Conservation (phyloP, 2,329 filamentous ascomycete species). For the Ophiostoma triangulosporum region DNA sequence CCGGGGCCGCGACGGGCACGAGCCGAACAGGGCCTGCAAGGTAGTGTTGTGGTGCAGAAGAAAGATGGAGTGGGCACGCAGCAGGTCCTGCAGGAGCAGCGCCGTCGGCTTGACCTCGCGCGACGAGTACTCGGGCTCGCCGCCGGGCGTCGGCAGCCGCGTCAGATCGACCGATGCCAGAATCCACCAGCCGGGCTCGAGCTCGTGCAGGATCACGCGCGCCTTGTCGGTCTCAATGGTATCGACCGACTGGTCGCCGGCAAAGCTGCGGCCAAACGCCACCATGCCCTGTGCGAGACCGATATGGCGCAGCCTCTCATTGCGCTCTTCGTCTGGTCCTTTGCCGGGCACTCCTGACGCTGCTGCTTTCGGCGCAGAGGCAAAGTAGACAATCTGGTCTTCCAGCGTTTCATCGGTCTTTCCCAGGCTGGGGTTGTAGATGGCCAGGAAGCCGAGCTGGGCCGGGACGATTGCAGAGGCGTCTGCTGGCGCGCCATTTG, state of each 20-base stretch:
- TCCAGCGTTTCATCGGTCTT: conserved; percentile 53
- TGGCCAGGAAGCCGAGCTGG: conserved; percentile 77
- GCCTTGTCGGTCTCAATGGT: conserved; percentile 84
- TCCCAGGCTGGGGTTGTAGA: conserved; percentile 66
- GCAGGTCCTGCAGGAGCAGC: conserved; percentile 65
- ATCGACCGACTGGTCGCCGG: conserved; percentile 61
- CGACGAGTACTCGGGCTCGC: conserved; percentile 63
- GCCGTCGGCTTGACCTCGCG: conserved; percentile 76
- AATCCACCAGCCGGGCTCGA: conserved; percentile 93
- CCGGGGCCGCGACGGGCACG: conserved; percentile 43
- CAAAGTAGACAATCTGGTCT: conserved; percentile 78
- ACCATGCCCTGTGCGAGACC: conserved; percentile 95
- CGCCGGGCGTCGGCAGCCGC: conserved; percentile 23
- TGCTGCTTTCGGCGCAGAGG: background rate
- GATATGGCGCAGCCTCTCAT: conserved; percentile 82
- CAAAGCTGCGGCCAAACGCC: conserved; percentile 80
- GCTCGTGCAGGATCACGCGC: conserved; percentile 69
- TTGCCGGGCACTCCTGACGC: background rate
- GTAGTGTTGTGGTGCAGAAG: conserved; percentile 74
- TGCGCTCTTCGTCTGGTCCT: conserved; percentile 48
- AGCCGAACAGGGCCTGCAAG: conserved; percentile 51
- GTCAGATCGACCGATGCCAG: conserved; percentile 38
- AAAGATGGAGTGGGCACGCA: conserved; percentile 73
- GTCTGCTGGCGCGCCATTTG: background rate
- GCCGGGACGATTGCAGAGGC: conserved; percentile 48